A percentile compares a stretch with the other conserved stretches of the same genome.
phyloP scores from a whole-genome alignment of 2,329 filamentous ascomycete species.

The Penicillium nordicum region DNA sequence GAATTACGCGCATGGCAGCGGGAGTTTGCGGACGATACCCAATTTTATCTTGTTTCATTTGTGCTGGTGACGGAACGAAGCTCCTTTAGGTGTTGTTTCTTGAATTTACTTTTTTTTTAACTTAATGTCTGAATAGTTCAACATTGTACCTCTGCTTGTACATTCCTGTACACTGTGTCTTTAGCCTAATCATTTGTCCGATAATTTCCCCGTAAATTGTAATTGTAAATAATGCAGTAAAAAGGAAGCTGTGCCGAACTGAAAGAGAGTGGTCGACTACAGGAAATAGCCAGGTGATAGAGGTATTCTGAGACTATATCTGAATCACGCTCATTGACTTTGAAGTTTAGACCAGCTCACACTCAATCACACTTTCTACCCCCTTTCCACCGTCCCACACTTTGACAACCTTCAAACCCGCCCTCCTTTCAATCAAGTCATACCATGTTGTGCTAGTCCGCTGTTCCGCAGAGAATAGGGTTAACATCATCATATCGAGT shows the following conservation, averaged over 20 bases:
- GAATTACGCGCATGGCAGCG: not conserved
- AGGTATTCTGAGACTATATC: not conserved
- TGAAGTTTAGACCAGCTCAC: not conserved
- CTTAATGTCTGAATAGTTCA: not conserved
- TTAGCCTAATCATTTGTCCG: too few species aligned
- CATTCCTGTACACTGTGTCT: not conserved
- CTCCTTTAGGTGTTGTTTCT: not conserved
- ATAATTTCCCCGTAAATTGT: too few species aligned
- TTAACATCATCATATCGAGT: conserved; percentile 1
- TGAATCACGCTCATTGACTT: not conserved
- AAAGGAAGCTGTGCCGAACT: not conserved
- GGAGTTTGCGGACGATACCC: conserved; percentile 10
- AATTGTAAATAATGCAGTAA: too few species aligned
- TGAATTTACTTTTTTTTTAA: not conserved
- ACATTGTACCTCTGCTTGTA: not conserved
- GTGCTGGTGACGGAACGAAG: not conserved
- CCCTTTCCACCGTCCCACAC: not conserved
- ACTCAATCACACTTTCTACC: not conserved
- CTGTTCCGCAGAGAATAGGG: not conserved
- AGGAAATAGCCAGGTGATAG: not conserved
- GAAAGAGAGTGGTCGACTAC: not conserved
- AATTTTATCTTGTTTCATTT: not conserved
- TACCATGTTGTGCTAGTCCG: not conserved
- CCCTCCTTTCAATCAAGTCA: not conserved
- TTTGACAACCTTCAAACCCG: not conserved